Evolutionary conservation across 306 rosid genomes (phyloP).

Genomic region (Lathyrus aphaca): DNA sequence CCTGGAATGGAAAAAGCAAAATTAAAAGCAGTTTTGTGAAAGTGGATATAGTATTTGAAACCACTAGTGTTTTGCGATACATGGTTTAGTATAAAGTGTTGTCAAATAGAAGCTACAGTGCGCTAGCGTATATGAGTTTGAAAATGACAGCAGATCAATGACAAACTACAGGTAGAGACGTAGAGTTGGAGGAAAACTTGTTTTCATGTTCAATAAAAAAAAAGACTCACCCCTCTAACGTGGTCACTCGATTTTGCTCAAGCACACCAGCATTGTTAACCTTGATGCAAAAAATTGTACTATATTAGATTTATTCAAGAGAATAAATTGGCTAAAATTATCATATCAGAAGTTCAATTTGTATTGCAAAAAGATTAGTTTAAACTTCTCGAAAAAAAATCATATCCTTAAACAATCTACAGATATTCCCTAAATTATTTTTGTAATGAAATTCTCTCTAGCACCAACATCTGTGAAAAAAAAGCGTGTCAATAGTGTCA

Average conservation of each 20-base stretch:
- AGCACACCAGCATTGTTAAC: constrained; percentile 89
- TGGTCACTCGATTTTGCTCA: constrained; percentile 68
- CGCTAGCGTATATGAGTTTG: not conserved
- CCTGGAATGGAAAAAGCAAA: constrained; percentile 43
- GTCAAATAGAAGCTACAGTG: not conserved
- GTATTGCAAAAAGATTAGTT: constrained; percentile 1
- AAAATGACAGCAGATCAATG: too few relatives aligned
- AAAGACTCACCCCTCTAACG: constrained; percentile 79
- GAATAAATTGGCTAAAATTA: constrained; percentile 23
- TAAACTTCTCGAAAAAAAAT: constrained; percentile 17
- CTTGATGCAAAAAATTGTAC: constrained; percentile 45
- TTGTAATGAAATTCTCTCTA: not conserved
- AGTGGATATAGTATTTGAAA: not conserved
- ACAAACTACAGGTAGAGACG: not conserved
- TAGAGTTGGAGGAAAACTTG: not conserved
- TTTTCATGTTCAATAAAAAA: constrained; percentile 13
- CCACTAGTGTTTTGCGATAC: not conserved
- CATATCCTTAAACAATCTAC: constrained; percentile 1
- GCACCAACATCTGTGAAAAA: too few relatives aligned
- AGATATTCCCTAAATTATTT: not conserved
- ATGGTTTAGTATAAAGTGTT: not conserved
- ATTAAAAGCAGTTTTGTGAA: not conserved
- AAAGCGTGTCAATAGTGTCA: too few relatives aligned
- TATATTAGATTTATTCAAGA: constrained; percentile 35
- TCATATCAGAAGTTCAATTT: not conserved